A percentile compares a stretch with the other conserved stretches of the same genome.
These are phyloP conservation scores for Begonia masoniana DNA, from an alignment of 306 rosid genomes.

Conservation along the genomic window DNA sequence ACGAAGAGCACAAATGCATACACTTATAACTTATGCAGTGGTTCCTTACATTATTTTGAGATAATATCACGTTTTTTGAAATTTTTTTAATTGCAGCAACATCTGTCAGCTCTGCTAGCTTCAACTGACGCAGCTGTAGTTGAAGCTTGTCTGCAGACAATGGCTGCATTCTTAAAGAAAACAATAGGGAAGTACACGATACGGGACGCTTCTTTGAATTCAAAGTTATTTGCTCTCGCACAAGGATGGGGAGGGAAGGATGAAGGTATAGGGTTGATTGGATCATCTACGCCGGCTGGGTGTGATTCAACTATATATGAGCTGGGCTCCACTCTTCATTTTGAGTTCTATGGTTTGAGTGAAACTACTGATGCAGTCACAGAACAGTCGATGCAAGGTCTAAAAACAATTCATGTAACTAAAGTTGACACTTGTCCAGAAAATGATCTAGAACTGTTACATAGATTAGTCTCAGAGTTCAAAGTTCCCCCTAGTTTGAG, in stretches of 20 bases:
- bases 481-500: constrained; percentile 67
- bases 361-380: constrained; percentile 33
- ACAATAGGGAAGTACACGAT: constrained; percentile 77
- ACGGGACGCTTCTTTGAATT: constrained; percentile 67
- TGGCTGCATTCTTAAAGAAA: constrained; percentile 85
- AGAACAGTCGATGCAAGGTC: constrained; percentile 41
- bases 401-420: constrained; percentile 67
- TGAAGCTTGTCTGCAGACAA: constrained; percentile 87
- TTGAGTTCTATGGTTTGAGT: constrained; percentile 76
- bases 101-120: constrained; percentile 88
- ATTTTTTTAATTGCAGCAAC: constrained; percentile 79
- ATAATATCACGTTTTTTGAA: neutral
- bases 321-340: constrained; percentile 88
- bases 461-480: constrained; percentile 57
- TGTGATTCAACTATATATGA: constrained; percentile 49
- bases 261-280: constrained; percentile 93
- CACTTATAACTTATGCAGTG: no score
- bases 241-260: constrained; percentile 99
- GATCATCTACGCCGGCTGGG: constrained; percentile 56
- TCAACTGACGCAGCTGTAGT: constrained; percentile 92
- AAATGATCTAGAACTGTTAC: constrained; percentile 75
- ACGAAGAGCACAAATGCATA: no score
- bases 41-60: no score
- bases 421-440: constrained; percentile 45
- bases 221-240: constrained; percentile 81